phyloP scores from a whole-genome alignment of 75 land plant genomes.

The Pinus tabuliformis region DNA sequence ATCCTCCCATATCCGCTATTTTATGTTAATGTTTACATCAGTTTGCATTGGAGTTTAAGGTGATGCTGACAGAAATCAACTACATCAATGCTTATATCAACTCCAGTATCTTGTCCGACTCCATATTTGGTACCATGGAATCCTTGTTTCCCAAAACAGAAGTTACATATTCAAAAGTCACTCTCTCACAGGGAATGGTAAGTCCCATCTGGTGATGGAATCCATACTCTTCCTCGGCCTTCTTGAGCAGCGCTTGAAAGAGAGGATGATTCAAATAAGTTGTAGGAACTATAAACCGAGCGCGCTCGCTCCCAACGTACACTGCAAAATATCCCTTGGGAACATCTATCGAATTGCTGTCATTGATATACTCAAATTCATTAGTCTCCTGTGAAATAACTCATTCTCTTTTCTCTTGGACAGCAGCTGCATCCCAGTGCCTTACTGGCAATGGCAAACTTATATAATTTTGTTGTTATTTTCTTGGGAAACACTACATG shows the following conservation, averaged over 20 bases:
- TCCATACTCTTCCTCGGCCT: constrained; percentile 61
- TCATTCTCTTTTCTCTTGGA: not conserved
- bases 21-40: too few relatives aligned
- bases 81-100: not conserved
- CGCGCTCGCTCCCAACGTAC: constrained; percentile 54
- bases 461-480: not conserved
- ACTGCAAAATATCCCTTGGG: constrained; percentile 62
- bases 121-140: too few relatives aligned
- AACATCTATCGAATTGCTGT: constrained; percentile 43
- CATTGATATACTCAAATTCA: constrained; percentile 1
- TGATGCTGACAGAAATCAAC: too few relatives aligned
- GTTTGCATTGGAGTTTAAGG: too few relatives aligned
- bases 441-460: not conserved
- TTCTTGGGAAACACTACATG: not conserved
- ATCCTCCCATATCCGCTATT: too few relatives aligned
- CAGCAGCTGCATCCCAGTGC: not conserved
- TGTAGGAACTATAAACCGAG: constrained; percentile 53
- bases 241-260: constrained; percentile 33
- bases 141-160: constrained; percentile 16
- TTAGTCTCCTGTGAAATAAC: constrained; percentile 1
- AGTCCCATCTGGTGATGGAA: constrained; percentile 56
- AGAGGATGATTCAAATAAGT: constrained; percentile 37
- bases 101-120: not conserved
- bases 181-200: constrained; percentile 61
- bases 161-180: constrained; percentile 30